These are phyloP conservation scores for Meira miltonrushii DNA, from an alignment of 1,284 basidiomycete species.

Conservation along the genomic window DNA sequence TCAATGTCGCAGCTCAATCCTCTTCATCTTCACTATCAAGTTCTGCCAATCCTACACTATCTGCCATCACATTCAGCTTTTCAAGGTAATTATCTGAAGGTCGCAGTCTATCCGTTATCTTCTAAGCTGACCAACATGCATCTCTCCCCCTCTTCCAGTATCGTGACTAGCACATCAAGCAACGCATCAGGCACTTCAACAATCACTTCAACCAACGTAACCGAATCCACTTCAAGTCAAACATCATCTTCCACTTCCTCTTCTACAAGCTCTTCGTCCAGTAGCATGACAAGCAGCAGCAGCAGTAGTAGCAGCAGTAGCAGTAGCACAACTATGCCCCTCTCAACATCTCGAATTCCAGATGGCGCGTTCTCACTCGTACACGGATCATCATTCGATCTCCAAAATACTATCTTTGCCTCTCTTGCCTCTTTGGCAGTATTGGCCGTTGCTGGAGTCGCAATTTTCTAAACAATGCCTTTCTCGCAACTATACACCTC, in stretches of 20 bases:
- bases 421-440: conserved; percentile 5
- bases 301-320: no score
- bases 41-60: not conserved
- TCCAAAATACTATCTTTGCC: not conserved
- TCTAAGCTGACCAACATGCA: not conserved
- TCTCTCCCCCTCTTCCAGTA: not conserved
- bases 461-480: no score
- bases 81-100: not conserved
- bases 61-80: not conserved
- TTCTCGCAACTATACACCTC: no score
- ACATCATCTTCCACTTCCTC: not conserved
- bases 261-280: not conserved
- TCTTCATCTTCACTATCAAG: not conserved
- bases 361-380: not conserved
- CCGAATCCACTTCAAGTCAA: not conserved
- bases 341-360: not conserved
- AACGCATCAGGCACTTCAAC: not conserved
- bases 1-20: not conserved
- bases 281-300: not conserved
- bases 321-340: not conserved
- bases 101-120: not conserved
- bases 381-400: not conserved
- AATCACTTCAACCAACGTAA: not conserved
- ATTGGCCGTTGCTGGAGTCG: not conserved
- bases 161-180: not conserved